Base-by-base conservation (phyloP, 176 grass and related monocot genomes). In the Musa schizocarpa region DNA sequence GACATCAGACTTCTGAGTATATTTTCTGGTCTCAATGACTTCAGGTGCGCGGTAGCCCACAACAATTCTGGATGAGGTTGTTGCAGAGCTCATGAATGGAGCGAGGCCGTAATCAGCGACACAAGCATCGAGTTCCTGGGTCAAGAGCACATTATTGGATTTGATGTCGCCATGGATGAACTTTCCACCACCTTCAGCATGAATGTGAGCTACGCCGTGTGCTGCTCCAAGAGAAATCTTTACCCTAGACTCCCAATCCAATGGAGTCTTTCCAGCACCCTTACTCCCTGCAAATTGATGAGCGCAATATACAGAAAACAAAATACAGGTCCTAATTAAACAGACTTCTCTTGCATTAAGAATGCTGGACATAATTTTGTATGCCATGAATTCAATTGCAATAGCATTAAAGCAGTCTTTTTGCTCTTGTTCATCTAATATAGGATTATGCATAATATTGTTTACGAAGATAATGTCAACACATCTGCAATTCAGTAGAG, bases 121-220 rank as follows among this genome's bases (percentile, higher is more conserved):
- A 52, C 78, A 81, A 2, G 88, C 84, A 1, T 88, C 86, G 0
- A 84, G 84, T 69, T 91, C 87, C 24, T 76, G 78, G 14, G 88
- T 85, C 19, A 99, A 80, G 71, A 97, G 95, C 24, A 99, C 72
- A 49, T 99, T 99, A 0, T 91, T 89, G 68, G 95, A 86, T 81
- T 99, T 99, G 53, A 99, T 79, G 69, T 99, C 91, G 72, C 95
- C 90, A 54, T 99, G 95, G 84, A 83, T 85, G 74, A 99, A 99
- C 82, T 94, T 99, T 57, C 90, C 95, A 19, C 90, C 85, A 9
- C 86, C 88, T 80, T 89, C 88, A 2, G 81, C 59, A 66, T 99
- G 95, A 76, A 94, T 80, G 79, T 94, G 95, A 9, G 90, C 82
- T 2, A 99, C 71, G 25, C 95, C 95, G 19, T 67, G 88, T 10